phyloP scores from a whole-genome alignment of 176 grass and related monocot genomes.

The Carex pumila region DNA sequence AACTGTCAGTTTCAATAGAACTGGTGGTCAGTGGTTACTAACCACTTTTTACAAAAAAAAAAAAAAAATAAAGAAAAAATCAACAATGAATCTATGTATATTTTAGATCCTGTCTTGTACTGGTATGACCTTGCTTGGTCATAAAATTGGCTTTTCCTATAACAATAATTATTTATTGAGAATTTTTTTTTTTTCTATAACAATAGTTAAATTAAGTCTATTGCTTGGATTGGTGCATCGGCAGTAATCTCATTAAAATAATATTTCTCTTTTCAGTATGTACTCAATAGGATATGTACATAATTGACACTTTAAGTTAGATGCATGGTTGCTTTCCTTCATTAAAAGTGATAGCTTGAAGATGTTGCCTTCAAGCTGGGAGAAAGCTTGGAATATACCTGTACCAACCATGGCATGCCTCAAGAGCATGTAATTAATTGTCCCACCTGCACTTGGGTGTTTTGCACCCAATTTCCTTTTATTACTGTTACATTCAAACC shows the following conservation, averaged over 20 bases:
- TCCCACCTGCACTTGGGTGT: background rate
- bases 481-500: background rate
- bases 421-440: background rate
- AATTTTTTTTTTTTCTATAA: background rate
- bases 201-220: background rate
- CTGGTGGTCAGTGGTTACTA: too few species aligned
- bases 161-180: background rate
- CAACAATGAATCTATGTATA: too few species aligned
- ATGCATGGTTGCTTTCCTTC: constrained; percentile 17
- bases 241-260: background rate
- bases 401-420: background rate
- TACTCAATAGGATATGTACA: background rate
- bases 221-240: background rate
- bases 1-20: too few species aligned
- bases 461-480: background rate
- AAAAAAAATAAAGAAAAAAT: too few species aligned
- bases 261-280: too few species aligned
- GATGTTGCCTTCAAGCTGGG: constrained; percentile 18
- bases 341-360: constrained; percentile 19
- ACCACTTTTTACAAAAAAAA: too few species aligned
- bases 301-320: constrained; percentile 7
- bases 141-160: background rate
- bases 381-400: constrained; percentile 20
- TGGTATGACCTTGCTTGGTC: background rate
- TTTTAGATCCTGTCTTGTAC: too few species aligned